phyloP scores from a whole-genome alignment of 2,329 filamentous ascomycete species.

The Penicillium frequentans region DNA sequence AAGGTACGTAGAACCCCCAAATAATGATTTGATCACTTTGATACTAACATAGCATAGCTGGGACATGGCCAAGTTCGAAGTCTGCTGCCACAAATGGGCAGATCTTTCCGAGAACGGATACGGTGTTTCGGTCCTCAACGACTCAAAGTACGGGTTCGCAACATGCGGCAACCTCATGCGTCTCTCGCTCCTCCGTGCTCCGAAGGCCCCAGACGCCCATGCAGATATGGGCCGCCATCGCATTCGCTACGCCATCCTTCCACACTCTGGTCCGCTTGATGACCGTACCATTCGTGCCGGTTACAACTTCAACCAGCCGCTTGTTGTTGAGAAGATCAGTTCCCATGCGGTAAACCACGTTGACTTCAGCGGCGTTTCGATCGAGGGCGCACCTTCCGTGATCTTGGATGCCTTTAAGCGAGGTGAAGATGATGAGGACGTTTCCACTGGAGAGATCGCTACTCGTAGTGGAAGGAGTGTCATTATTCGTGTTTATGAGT shows the following conservation, averaged over 20 bases:
- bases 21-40: background rate
- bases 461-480: constrained; percentile 73
- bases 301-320: constrained; percentile 85
- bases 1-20: constrained; percentile 48
- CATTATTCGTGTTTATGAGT: constrained; percentile 84
- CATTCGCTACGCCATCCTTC: constrained; percentile 88
- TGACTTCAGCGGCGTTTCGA: constrained; percentile 58
- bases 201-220: constrained; percentile 89
- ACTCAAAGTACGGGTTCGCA: constrained; percentile 95
- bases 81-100: constrained; percentile 92
- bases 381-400: constrained; percentile 67
- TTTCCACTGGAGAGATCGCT: constrained; percentile 58
- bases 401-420: constrained; percentile 90
- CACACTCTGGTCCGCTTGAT: constrained; percentile 72
- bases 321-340: constrained; percentile 54
- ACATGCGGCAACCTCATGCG: constrained; percentile 88
- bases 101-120: constrained; percentile 86
- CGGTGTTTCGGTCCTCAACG: constrained; percentile 89
- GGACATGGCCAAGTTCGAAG: constrained; percentile 98
- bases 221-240: constrained; percentile 90
- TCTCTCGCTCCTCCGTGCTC: constrained; percentile 77
- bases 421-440: constrained; percentile 81
- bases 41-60: constrained; percentile 53
- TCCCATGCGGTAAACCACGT: constrained; percentile 10
- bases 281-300: constrained; percentile 76